These are phyloP conservation scores for Kwoniella sp. DNA, from an alignment of 768 basidiomycete species.

Conservation along the genomic window DNA sequence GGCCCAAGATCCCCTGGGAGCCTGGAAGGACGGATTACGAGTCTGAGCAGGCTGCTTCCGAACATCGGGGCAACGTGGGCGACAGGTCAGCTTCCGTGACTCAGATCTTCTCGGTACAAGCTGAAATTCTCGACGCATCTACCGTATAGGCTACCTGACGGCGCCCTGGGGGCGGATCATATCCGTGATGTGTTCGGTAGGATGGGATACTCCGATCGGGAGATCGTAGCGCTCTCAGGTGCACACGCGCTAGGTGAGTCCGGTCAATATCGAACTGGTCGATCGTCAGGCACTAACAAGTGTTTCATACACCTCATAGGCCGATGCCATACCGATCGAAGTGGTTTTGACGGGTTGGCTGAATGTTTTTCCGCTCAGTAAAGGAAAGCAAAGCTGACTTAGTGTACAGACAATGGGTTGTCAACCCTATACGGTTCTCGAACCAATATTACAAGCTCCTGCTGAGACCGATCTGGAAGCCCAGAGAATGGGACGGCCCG, in stretches of 20 bases:
- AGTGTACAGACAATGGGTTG: slow-evolving; percentile 49
- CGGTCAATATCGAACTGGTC: background rate
- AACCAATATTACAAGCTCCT: slow-evolving; percentile 57
- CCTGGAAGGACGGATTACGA: slow-evolving; percentile 56
- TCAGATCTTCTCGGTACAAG: background rate
- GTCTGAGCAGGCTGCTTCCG: slow-evolving; percentile 43
- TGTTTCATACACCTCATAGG: slow-evolving; percentile 12
- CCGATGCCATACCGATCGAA: slow-evolving; percentile 55
- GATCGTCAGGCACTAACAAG: slow-evolving; percentile 5
- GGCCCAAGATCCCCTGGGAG: slow-evolving; percentile 55
- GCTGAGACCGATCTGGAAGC: slow-evolving; percentile 52
- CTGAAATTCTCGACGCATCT: too few species aligned
- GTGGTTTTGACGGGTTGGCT: slow-evolving; percentile 55
- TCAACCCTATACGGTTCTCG: slow-evolving; percentile 56
- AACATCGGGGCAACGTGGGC: slow-evolving; percentile 51
- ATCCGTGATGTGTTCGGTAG: slow-evolving; percentile 54
- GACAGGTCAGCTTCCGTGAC: slow-evolving; percentile 33
- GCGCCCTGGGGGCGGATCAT: slow-evolving; percentile 54
- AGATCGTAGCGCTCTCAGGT: slow-evolving; percentile 57
- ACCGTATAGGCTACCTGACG: slow-evolving; percentile 51
- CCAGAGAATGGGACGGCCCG: slow-evolving; percentile 56
- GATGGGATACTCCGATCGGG: slow-evolving; percentile 56
- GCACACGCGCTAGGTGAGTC: slow-evolving; percentile 53
- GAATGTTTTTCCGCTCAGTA: background rate
- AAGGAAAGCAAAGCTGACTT: background rate